Conservation (phyloP, 176 grass and related monocot genomes). For the Oryza nivara region DNA sequence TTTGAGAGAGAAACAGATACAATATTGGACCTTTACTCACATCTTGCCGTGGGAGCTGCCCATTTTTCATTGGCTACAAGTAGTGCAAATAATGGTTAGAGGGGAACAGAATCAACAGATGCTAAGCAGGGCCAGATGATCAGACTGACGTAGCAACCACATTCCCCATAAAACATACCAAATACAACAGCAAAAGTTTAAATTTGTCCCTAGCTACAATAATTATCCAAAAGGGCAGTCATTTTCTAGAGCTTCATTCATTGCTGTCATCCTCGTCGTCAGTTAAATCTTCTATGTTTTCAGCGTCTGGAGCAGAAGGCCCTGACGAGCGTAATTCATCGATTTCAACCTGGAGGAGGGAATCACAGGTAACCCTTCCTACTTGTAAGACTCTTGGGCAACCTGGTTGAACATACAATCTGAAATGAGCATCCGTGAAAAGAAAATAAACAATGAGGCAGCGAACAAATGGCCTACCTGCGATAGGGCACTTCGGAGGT, state of each 20-base stretch:
- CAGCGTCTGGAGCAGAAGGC: constrained; percentile 30
- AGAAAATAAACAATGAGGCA: not conserved
- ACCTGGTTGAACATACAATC: constrained; percentile 43
- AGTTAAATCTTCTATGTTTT: constrained; percentile 61
- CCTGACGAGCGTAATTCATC: constrained; percentile 64
- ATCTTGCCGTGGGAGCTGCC: not conserved
- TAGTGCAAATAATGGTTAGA: not conserved
- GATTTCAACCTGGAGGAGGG: constrained; percentile 68
- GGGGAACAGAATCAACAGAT: not conserved
- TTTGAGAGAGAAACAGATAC: not conserved
- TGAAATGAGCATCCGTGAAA: not conserved
- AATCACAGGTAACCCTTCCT: constrained; percentile 61
- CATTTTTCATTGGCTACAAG: not conserved
- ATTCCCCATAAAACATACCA: not conserved
- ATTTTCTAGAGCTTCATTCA: constrained; percentile 11
- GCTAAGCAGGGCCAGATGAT: not conserved
- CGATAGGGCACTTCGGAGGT: constrained; percentile 65
- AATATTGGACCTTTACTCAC: not conserved
- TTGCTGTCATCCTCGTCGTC: constrained; percentile 34
- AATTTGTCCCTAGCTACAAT: not conserved
- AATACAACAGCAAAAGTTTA: not conserved
- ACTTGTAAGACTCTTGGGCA: constrained; percentile 64
- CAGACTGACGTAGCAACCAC: not conserved
- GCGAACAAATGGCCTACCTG: constrained; percentile 50
- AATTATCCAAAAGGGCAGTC: not conserved